Percentiles rank a stretch among this genome's conserved stretches.
These are phyloP conservation scores for Mortierella sp. DNA, from an alignment of 371 early-diverging fungal species.

Conservation along the genomic window DNA sequence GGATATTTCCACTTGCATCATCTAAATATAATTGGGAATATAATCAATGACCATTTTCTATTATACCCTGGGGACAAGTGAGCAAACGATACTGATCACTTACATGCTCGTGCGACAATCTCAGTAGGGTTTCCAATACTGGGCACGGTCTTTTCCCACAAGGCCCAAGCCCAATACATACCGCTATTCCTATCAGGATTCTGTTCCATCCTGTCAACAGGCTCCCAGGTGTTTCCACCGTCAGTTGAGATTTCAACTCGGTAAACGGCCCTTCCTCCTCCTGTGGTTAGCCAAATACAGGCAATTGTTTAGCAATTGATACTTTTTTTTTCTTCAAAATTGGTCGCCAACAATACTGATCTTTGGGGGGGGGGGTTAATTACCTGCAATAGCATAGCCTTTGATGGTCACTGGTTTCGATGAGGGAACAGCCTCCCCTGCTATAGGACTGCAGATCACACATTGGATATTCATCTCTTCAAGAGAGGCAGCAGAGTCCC, in stretches of 20 bases:
- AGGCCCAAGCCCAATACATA: conserved; percentile 80
- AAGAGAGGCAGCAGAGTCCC: conserved; percentile 70
- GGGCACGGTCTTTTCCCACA: conserved; percentile 72
- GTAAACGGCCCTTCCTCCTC: conserved; percentile 70
- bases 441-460: conserved; percentile 69
- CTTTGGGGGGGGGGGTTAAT: too few relatives aligned
- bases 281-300: too few relatives aligned
- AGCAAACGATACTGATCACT: too few relatives aligned
- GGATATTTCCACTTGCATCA: conserved; percentile 81
- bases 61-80: background rate
- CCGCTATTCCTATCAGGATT: conserved; percentile 45
- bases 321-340: too few relatives aligned
- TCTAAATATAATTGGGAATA: conserved; percentile 57
- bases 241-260: conserved; percentile 89
- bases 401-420: conserved; percentile 52
- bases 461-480: conserved; percentile 83
- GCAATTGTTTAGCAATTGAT: too few relatives aligned
- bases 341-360: too few relatives aligned
- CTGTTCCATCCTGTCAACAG: conserved; percentile 58
- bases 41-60: background rate
- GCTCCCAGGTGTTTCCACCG: conserved; percentile 86
- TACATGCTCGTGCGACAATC: conserved; percentile 81
- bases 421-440: conserved; percentile 19
- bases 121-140: conserved; percentile 48
- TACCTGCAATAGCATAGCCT: conserved; percentile 77